Conservation (phyloP, 140 eudicot species). For the Erigeron philadelphicus region DNA sequence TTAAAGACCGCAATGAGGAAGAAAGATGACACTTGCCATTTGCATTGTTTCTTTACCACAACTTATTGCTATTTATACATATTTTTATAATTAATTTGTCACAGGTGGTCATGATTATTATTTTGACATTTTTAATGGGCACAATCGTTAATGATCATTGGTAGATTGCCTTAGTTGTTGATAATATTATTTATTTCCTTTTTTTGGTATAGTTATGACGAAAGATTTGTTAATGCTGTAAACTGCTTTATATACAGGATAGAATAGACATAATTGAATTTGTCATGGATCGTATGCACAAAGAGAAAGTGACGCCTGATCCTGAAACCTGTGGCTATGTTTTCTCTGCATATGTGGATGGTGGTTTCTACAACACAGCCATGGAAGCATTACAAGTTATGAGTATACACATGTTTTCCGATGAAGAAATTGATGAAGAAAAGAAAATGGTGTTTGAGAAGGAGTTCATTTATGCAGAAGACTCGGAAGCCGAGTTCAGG, state of each 20-base stretch:
- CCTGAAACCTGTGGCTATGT: conserved; percentile 62
- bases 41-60: too few species aligned
- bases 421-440: conserved; percentile 36
- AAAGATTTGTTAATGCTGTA: not conserved
- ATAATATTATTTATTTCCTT: not conserved
- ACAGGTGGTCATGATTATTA: too few species aligned
- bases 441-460: conserved; percentile 32
- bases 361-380: conserved; percentile 53
- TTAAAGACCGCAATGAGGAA: too few species aligned
- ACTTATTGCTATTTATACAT: too few species aligned
- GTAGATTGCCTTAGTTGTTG: too few species aligned
- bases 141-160: too few species aligned
- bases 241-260: conserved; percentile 39
- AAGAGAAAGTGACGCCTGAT: conserved; percentile 54
- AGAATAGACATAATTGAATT: conserved; percentile 60
- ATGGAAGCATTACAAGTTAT: conserved; percentile 81
- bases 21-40: too few species aligned
- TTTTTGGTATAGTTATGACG: not conserved
- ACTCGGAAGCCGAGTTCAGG: conserved; percentile 41
- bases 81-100: too few species aligned
- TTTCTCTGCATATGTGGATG: conserved; percentile 50
- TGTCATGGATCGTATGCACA: conserved; percentile 58
- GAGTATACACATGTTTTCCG: conserved; percentile 70
- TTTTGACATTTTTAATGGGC: too few species aligned
- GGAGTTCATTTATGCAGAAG: conserved; percentile 53